Percentiles rank a stretch among this genome's conserved stretches.
Evolutionary conservation across 768 basidiomycete genomes (phyloP).

Genomic region (Boletus sp.): DNA sequence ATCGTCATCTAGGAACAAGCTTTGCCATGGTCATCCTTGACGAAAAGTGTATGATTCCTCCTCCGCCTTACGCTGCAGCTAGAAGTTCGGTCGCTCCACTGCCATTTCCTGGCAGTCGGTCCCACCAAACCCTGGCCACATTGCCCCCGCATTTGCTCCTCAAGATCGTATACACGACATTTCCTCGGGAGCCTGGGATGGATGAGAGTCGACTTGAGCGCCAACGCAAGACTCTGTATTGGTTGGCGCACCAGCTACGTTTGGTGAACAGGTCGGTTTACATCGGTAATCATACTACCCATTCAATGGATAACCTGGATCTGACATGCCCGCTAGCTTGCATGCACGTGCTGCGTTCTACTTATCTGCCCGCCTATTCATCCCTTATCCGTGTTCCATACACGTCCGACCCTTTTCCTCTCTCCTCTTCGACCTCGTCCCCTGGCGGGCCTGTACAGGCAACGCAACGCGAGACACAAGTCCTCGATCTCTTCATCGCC

Average conservation of each 20-base stretch:
- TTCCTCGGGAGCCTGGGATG: constrained; percentile 48
- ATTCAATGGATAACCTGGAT: not conserved
- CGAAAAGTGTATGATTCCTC: constrained; percentile 38
- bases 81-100: constrained; percentile 30
- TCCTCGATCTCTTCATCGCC: constrained; percentile 77
- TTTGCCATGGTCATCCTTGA: constrained; percentile 45
- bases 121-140: constrained; percentile 26
- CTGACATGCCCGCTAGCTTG: constrained; percentile 44
- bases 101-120: constrained; percentile 31
- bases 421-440: constrained; percentile 32
- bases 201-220: constrained; percentile 42
- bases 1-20: not conserved
- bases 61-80: constrained; percentile 38
- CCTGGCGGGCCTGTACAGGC: constrained; percentile 36
- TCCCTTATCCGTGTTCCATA: constrained; percentile 65
- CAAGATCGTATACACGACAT: constrained; percentile 63
- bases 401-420: constrained; percentile 77
- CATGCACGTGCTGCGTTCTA: constrained; percentile 79
- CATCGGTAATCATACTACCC: constrained; percentile 41
- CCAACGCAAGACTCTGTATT: constrained; percentile 68
- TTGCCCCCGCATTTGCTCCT: constrained; percentile 67
- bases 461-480: constrained; percentile 68
- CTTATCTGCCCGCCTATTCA: constrained; percentile 66
- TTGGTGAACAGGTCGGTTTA: constrained; percentile 67
- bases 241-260: constrained; percentile 63